These are phyloP conservation scores for Heritiera fomes DNA, from an alignment of 345 rosid species.

Conservation along the genomic window DNA sequence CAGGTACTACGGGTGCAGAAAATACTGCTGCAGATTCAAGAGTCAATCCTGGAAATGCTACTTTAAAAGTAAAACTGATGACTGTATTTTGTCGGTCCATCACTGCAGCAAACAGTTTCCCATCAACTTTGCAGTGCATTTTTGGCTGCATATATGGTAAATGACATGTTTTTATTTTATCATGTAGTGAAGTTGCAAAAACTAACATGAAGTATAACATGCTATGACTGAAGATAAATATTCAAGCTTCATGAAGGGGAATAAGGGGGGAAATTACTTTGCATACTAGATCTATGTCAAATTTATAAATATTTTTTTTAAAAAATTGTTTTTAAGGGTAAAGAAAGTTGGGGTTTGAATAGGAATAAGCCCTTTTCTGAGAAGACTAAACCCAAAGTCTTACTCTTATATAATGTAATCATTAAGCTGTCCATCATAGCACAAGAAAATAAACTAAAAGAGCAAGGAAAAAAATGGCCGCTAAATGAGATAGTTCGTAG, in stretches of 20 bases:
- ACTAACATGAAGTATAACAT: constrained; percentile 6
- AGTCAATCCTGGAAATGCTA: constrained; percentile 69
- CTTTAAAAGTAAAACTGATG: constrained; percentile 73
- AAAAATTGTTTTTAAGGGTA: not conserved
- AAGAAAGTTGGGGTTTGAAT: not conserved
- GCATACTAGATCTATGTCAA: not conserved
- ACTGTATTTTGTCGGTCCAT: constrained; percentile 78
- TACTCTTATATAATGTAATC: not conserved
- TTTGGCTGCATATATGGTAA: constrained; percentile 94
- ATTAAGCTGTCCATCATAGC: not conserved
- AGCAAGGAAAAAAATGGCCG: not conserved
- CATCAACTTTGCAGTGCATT: constrained; percentile 91
- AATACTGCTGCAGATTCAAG: constrained; percentile 60
- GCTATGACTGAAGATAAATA: not conserved
- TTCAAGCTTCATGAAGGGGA: not conserved
- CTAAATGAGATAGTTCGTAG: not conserved
- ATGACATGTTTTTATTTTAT: constrained; percentile 10
- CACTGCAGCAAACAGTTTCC: constrained; percentile 87
- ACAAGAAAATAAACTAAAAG: constrained; percentile 4
- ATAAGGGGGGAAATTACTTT: not conserved
- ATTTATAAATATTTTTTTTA: too few species aligned
- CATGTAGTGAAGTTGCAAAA: not conserved
- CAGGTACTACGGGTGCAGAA: constrained; percentile 67
- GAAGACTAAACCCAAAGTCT: not conserved
- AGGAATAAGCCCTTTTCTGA: not conserved